phyloP scores from a whole-genome alignment of 2,329 filamentous ascomycete species.

The Hymenoscyphus infarciens region DNA sequence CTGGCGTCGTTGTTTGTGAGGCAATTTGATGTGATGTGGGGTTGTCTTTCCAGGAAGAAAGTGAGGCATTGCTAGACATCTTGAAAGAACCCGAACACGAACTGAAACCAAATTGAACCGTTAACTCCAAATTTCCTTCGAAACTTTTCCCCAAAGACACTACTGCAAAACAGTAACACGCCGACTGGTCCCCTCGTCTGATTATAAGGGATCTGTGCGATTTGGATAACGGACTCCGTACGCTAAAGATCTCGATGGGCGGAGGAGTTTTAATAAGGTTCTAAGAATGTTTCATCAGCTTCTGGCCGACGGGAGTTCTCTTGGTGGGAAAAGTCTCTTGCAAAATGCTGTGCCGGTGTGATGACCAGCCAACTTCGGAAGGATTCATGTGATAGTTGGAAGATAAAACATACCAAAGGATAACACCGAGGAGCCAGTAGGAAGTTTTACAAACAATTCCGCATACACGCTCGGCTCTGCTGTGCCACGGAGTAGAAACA shows the following conservation, averaged over 20 bases:
- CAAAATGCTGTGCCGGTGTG: constrained; percentile 9
- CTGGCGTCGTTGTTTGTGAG: constrained; percentile 8
- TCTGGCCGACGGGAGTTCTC: background rate
- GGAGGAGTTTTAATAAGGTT: constrained; percentile 1
- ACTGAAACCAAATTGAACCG: background rate
- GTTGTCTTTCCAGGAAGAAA: background rate
- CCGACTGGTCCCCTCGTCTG: background rate
- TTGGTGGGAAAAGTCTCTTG: background rate
- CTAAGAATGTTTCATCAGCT: constrained; percentile 3
- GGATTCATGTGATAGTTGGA: background rate
- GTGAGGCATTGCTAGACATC: constrained; percentile 6
- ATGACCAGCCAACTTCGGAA: background rate
- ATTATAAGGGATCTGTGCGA: background rate
- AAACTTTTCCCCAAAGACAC: background rate
- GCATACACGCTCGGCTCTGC: constrained; percentile 4
- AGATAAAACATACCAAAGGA: constrained; percentile 8
- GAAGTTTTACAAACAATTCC: constrained; percentile 11
- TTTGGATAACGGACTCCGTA: background rate
- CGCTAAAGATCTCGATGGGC: background rate
- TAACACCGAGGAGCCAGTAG: constrained; percentile 4
- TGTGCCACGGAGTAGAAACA: constrained; percentile 5
- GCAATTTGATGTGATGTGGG: background rate
- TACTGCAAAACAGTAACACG: background rate
- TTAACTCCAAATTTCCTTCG: background rate
- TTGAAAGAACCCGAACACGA: background rate